Evolutionary conservation across 352 stramenopile genomes (phyloP).

Genomic region (Aphanomyces stellatus): DNA sequence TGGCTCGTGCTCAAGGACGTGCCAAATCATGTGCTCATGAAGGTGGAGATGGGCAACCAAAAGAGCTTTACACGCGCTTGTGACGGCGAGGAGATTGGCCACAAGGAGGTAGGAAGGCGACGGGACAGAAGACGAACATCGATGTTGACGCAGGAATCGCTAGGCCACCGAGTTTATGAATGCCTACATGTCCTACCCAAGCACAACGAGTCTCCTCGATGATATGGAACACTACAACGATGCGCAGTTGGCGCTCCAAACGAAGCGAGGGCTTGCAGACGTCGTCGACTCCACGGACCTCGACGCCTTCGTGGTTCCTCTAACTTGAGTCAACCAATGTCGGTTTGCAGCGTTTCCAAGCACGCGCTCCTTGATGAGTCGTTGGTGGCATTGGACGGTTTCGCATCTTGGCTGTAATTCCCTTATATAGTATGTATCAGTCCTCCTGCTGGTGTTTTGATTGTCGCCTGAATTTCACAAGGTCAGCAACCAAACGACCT

Average conservation of each 20-base stretch:
- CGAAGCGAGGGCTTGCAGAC: conserved; percentile 35
- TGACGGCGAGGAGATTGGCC: conserved; percentile 70
- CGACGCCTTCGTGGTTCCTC: not conserved
- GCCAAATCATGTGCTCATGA: conserved; percentile 65
- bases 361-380: too few species aligned
- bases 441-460: too few species aligned
- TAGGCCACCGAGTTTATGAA: conserved; percentile 62
- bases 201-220: conserved; percentile 59
- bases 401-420: not conserved
- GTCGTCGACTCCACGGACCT: not conserved
- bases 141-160: too few species aligned
- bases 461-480: too few species aligned
- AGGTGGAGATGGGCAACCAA: conserved; percentile 68
- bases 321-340: too few species aligned
- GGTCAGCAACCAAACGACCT: too few species aligned
- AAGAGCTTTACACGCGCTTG: conserved; percentile 75
- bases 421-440: conserved; percentile 10
- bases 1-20: conserved; percentile 81
- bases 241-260: conserved; percentile 41
- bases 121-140: too few species aligned
- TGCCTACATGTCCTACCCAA: conserved; percentile 44
- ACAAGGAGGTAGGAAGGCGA: conserved; percentile 67
- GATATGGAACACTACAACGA: conserved; percentile 62
- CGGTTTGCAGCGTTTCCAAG: too few species aligned
- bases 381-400: not conserved